These are phyloP conservation scores for Penicillium subrubescens DNA, from an alignment of 495 filamentous ascomycete species.

Conservation along the genomic window DNA sequence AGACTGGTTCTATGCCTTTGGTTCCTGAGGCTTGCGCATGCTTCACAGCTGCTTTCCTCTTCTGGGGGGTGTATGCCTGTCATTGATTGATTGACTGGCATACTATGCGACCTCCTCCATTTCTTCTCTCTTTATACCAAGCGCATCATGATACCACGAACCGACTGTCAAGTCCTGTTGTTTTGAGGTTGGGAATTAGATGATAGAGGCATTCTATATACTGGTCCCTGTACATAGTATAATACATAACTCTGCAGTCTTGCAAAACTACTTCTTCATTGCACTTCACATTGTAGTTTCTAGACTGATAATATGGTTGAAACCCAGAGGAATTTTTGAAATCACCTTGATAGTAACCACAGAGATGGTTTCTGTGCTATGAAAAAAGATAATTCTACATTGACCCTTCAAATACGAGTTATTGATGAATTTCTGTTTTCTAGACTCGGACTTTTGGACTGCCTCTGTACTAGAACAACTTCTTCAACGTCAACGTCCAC, in stretches of 20 bases:
- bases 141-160: slow-evolving; percentile 47
- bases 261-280: background rate
- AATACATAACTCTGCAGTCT: slow-evolving; percentile 17
- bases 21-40: background rate
- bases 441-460: too few species aligned
- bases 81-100: background rate
- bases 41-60: background rate
- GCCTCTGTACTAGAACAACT: too few species aligned
- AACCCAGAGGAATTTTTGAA: too few species aligned
- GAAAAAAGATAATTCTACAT: too few species aligned
- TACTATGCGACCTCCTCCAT: background rate
- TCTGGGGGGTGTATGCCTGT: background rate
- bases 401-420: too few species aligned
- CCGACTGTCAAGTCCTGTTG: slow-evolving; percentile 27
- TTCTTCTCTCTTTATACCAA: slow-evolving; percentile 25
- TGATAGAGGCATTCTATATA: slow-evolving; percentile 23
- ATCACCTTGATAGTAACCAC: too few species aligned
- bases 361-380: too few species aligned
- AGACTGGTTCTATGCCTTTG: background rate
- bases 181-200: slow-evolving; percentile 24
- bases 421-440: too few species aligned
- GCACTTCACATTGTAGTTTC: background rate
- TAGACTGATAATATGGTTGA: too few species aligned
- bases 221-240: slow-evolving; percentile 14
- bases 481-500: too few species aligned